Base-by-base conservation (phyloP, 257 asterid species). In the Solanum medicagineum region DNA sequence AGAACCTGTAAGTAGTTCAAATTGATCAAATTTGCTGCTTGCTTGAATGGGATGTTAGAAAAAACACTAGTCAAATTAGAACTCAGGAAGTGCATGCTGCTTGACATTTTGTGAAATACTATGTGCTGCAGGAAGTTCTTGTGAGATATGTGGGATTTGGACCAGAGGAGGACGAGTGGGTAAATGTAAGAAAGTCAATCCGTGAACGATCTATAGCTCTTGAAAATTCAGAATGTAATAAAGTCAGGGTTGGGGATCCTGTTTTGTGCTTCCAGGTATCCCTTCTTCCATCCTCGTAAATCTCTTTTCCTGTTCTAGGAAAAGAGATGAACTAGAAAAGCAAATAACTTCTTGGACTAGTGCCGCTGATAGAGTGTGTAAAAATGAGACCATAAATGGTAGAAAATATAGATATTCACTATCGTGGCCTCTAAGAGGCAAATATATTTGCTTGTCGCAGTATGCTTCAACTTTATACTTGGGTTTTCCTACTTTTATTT, bases 191-290 rank as follows among this genome's bases (percentile, higher is more conserved):
- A 87, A 85, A 88, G 22, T 91, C 92, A 7, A 90, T 97, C 84
- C 96, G 99, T 63, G 89, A 88, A 57, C 94, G 98, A 60, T 96
- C 99, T 77, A 85, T 96, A 83, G 80, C 94, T 79, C 89, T 95
- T 92, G 98, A 95, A 84, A 88, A 90, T 87, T 85, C 93, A 10
- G 98, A 96, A 85, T 95, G 99, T 92, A 86, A 87, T 55, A 92
- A 86, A 84, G 92, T 96, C 80, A 86, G 88, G 86, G 92, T 89
- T 88, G 98, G 98, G 85, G 98, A 97, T 86, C 85, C 85, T 16
- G 98, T 93, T 60, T 90, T 97, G 53, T 94, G 99, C 91, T 95
- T 95, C 88, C 97, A 93, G 99, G 99, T 96, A 92, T 51, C 45
- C 20, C 75, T 49, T 74, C 70, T 17, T 81, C 70, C 44, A 12